Evolutionary conservation across 2,329 filamentous ascomycete genomes (phyloP).

Genomic region (Periconia digitata): DNA sequence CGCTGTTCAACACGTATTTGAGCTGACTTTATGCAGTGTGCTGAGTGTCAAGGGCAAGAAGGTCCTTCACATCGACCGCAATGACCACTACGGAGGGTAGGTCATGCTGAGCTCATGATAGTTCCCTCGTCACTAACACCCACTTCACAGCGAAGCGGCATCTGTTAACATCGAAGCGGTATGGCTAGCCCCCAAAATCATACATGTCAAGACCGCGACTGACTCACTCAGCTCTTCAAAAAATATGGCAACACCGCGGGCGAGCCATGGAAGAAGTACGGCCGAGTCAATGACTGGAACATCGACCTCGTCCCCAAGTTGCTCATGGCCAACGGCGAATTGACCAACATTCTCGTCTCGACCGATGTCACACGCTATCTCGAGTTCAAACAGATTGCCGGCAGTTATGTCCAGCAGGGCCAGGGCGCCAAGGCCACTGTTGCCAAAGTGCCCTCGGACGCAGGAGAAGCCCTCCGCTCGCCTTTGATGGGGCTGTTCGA

Average conservation of each 20-base stretch:
- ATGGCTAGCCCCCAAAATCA: constrained; percentile 54
- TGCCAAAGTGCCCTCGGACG: constrained; percentile 95
- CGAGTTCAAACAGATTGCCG: constrained; percentile 70
- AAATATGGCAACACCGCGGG: constrained; percentile 86
- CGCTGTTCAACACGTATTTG: constrained; percentile 2
- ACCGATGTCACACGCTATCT: constrained; percentile 69
- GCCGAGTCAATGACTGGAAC: constrained; percentile 97
- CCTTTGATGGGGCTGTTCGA: constrained; percentile 97
- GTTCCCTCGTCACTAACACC: constrained; percentile 24
- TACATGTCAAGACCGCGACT: constrained; percentile 25
- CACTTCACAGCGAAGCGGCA: constrained; percentile 73
- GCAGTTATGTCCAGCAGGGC: constrained; percentile 94
- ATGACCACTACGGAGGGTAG: constrained; percentile 97
- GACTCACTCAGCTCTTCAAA: constrained; percentile 78
- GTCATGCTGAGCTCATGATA: constrained; percentile 39
- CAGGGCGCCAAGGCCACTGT: constrained; percentile 81
- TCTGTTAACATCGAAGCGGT: constrained; percentile 87
- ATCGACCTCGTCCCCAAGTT: constrained; percentile 98
- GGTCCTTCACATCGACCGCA: constrained; percentile 97
- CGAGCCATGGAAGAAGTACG: constrained; percentile 98
- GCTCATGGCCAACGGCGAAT: constrained; percentile 96
- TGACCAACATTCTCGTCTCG: constrained; percentile 97
- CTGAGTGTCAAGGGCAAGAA: constrained; percentile 98
- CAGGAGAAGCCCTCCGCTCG: constrained; percentile 81
- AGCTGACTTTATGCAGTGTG: constrained; percentile 60